Evolutionary conservation across 148 eudicot genomes (phyloP).

Genomic region (Simmondsia chinensis): DNA sequence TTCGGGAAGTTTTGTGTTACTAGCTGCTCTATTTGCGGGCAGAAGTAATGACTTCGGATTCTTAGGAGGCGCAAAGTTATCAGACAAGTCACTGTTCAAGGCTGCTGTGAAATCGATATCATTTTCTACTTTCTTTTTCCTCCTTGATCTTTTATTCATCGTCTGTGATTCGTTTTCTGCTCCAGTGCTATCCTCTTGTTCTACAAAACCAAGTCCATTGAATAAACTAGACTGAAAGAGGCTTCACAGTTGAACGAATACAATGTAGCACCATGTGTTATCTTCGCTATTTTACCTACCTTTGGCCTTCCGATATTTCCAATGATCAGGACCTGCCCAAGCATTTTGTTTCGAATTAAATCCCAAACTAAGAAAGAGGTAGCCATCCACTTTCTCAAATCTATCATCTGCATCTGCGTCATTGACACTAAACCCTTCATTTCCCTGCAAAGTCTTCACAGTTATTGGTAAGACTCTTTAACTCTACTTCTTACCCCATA

Average conservation of each 20-base stretch:
- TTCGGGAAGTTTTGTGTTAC: conserved; percentile 80
- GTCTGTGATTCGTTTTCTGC: conserved; percentile 35
- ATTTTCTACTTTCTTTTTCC: conserved; percentile 43
- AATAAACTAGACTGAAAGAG: neutral
- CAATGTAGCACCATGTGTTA: neutral
- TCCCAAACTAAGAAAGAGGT: conserved; percentile 59
- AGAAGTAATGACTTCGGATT: conserved; percentile 74
- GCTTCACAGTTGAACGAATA: neutral
- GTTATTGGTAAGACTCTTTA: too few species aligned
- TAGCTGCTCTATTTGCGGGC: conserved; percentile 58
- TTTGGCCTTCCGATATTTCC: conserved; percentile 77
- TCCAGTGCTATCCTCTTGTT: conserved; percentile 22
- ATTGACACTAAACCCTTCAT: conserved; percentile 24
- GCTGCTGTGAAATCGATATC: conserved; percentile 65
- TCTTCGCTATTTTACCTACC: conserved; percentile 21
- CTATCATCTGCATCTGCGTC: conserved; percentile 39
- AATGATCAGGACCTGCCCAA: conserved; percentile 98
- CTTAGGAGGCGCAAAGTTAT: conserved; percentile 78
- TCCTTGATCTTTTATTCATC: conserved; percentile 41
- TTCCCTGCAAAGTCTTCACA: too few species aligned
- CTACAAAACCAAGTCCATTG: conserved; percentile 20
- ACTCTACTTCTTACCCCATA: too few species aligned
- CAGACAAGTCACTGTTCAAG: conserved; percentile 37
- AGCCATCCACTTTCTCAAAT: conserved; percentile 44
- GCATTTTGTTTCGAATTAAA: conserved; percentile 64